Evolutionary conservation across 2,329 filamentous ascomycete genomes (phyloP), one percentile per base, ranked within the genome.

Genomic region (Zopfia rhizophila): DNA sequence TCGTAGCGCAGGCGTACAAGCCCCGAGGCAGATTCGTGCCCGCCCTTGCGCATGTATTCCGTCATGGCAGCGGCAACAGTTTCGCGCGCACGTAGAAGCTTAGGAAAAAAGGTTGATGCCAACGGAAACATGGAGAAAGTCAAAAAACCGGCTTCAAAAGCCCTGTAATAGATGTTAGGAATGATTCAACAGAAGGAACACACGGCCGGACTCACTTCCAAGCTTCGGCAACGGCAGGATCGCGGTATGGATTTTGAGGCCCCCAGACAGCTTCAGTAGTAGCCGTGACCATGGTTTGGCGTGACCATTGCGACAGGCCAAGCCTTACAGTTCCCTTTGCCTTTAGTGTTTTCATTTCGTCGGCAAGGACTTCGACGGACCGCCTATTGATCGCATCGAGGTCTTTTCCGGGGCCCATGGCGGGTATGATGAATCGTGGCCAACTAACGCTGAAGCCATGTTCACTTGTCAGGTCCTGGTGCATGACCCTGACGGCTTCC

Each of bases 221-320:
- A 5, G 45, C 48, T 16, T 48, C 38, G 16, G 53, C 56, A 13
- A 73, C 49, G 4, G 44, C 45, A 7, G 58, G 49, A 38, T 72
- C 63, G 19, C 62, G 48, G 29, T 60, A 75, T 1, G 72, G 72
- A 48, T 74, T 75, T 45, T 66, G 45, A 3, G 65, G 66, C 6
- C 73, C 73, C 46, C 74, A 76, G 1, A 72, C 63, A 23, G 68
- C 60, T 18, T 66, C 55, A 0, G 72, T 75, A 12, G 66, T 72
- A 2, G 72, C 69, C 2, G 48, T 46, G 0, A 67, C 66, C 22
- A 73, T 63, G 13, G 58, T 46, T 22, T 61, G 52, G 25, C 50
- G 53, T 8, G 69, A 46, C 58, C 65, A 71, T 10, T 54, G 52
- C 17, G 43, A 49, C 2, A 57, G 23, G 13, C n/a, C n/a, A n/a